These are phyloP conservation scores for Teratosphaeria zuluensis DNA, from an alignment of 2,329 filamentous ascomycete species.

Conservation along the genomic window DNA sequence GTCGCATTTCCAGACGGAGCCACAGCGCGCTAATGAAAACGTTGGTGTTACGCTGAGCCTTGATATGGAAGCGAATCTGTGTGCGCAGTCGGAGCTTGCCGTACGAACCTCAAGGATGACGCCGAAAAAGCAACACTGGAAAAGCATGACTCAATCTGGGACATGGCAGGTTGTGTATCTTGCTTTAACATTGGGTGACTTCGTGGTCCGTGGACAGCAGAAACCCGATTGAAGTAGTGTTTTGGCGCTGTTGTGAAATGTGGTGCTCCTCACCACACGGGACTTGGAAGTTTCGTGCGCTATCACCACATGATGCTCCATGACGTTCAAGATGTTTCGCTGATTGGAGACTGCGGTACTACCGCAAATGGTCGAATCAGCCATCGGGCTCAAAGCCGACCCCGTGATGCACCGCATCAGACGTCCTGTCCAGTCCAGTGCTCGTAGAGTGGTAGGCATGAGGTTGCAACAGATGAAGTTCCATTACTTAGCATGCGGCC, in stretches of 20 bases:
- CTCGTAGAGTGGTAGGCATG: not conserved
- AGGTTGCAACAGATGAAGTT: not conserved
- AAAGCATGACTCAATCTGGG: not conserved
- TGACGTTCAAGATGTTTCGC: not conserved
- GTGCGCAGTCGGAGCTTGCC: not conserved
- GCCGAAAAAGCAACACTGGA: not conserved
- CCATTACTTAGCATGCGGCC: not conserved
- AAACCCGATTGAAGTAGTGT: not conserved
- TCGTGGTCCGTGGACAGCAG: not conserved
- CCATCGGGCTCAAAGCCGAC: not conserved
- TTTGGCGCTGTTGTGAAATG: not conserved
- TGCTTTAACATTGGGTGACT: not conserved
- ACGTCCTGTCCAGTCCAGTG: not conserved
- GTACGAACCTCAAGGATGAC: not conserved
- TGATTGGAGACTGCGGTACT: not conserved
- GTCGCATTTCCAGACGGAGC: not conserved
- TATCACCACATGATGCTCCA: not conserved
- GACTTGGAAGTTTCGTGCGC: not conserved
- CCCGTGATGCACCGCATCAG: not conserved
- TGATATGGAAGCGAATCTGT: not conserved
- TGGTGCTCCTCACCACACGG: not conserved
- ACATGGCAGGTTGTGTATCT: not conserved
- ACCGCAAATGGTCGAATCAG: not conserved
- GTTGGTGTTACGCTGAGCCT: not conserved
- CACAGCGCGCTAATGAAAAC: not conserved